Base-by-base conservation (phyloP, 2,329 filamentous ascomycete species). In the Penicillium sp. region DNA sequence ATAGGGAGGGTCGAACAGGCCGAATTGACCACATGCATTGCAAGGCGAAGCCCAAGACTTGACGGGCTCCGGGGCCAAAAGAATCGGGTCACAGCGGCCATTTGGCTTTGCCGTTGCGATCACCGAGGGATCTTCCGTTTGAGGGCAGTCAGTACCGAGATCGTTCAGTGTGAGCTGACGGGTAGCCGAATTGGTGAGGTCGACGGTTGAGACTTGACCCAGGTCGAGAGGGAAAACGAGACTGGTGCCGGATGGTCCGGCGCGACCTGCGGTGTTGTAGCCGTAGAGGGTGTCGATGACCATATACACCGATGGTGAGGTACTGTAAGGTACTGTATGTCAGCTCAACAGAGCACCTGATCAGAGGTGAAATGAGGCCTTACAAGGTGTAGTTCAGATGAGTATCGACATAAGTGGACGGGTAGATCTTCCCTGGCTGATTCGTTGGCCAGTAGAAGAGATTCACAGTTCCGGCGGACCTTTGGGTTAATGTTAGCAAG, bases 31-130 rank as follows among this genome's bases (percentile, higher is more conserved):
- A 34, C 62, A 63, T 31, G 62, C 62, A 54, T 60, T 60, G 43
- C 62, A 63, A 45, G 62, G 62, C 15, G 54, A 63, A 22, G 62
- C 62, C 62, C 62, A 63, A 17, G 62, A 59, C 41, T 63, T 63
- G 41, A 63, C 62, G 2, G 51, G 48, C 42, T 63, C 55, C 7
- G 62, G 62, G 28, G 62, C 59, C 17, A 57, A 50, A 15, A 63
- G 62, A 15, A 63, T 59, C 37, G 62, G 62, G 41, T 63, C 62
- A 52, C 59, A 63, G 1, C 54, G 51, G 47, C 59, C 54, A 20
- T 62, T 55, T 14, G 62, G 62, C 4, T 48, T 37, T 1, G 59
- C 57, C 2, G 48, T 51, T 43, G 56, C 55, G 42, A 62, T 59
- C 2, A 56, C 62, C 12, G 59, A 62, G 12, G 59, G 35, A 42